Conservation (phyloP, 306 rosid species). For the Biancaea sappan region DNA sequence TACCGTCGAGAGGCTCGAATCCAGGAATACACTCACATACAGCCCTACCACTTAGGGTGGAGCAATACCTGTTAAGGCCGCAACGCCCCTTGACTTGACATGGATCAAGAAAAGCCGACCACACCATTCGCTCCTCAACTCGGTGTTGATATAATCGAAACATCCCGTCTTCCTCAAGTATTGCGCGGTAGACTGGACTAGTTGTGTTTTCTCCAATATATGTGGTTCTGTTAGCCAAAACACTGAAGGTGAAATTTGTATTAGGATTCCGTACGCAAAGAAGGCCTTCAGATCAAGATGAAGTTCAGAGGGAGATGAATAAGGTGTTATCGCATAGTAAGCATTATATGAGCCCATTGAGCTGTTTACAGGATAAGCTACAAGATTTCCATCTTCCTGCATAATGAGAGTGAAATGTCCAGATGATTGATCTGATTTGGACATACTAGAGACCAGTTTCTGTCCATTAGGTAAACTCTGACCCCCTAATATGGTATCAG, state of each 20-base stretch:
- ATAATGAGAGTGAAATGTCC: slow-evolving; percentile 3
- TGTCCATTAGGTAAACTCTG: neutral
- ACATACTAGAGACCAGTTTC: neutral
- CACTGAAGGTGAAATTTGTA: accelerated
- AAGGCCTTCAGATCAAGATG: slow-evolving; percentile 5
- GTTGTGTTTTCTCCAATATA: neutral
- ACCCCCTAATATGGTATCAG: slow-evolving; percentile 45
- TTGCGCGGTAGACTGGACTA: slow-evolving; percentile 39
- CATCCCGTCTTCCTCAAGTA: slow-evolving; percentile 39
- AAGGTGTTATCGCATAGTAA: no score
- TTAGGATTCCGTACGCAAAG: neutral
- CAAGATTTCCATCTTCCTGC: neutral
- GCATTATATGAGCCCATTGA: accelerated
- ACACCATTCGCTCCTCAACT: neutral
- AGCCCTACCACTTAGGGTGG: neutral
- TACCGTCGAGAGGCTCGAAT: neutral
- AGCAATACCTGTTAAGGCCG: slow-evolving; percentile 48
- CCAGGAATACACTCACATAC: slow-evolving; percentile 43
- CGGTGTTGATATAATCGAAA: slow-evolving; percentile 44
- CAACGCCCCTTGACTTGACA: slow-evolving; percentile 40
- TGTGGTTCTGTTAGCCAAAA: neutral
- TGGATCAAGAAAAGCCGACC: slow-evolving; percentile 17
- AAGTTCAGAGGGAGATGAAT: no score
- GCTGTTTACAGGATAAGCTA: slow-evolving; percentile 19
- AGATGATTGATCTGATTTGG: slow-evolving; percentile 27